Percentiles rank a stretch among this genome's conserved stretches.
Conservation (phyloP, 1,284 basidiomycete genomes). For the Neolentinus lepideus region DNA sequence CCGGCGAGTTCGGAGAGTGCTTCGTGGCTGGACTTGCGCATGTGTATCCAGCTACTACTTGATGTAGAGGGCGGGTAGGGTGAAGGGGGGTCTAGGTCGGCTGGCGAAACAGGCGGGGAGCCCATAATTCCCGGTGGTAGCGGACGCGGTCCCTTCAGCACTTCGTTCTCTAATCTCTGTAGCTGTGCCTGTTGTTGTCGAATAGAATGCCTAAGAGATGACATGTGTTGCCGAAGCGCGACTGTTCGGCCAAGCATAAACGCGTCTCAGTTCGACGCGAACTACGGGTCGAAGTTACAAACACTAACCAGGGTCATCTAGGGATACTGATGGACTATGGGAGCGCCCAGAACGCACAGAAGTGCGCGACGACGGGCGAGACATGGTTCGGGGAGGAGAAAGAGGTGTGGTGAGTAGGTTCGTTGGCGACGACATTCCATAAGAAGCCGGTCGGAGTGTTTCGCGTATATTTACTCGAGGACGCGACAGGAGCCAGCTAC, state of each 20-base stretch:
- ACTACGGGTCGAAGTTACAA: background rate
- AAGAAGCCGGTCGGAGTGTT: background rate
- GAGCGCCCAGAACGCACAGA: conserved; percentile 39
- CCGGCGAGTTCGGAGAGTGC: conserved; percentile 63
- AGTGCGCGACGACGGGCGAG: conserved; percentile 45
- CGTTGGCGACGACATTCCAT: background rate
- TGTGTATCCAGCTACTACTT: conserved; percentile 21
- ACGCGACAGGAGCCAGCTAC: background rate
- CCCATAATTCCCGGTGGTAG: conserved; percentile 36
- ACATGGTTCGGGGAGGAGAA: conserved; percentile 26
- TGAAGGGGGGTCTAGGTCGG: conserved; percentile 21
- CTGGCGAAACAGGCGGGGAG: conserved; percentile 28
- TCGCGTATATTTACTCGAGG: background rate
- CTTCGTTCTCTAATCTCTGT: conserved; percentile 52
- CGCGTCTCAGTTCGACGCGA: background rate
- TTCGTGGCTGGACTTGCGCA: conserved; percentile 56
- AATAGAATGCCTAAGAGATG: conserved; percentile 68
- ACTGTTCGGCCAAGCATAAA: conserved; percentile 44
- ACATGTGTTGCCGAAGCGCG: conserved; percentile 65
- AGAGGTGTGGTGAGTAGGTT: background rate
- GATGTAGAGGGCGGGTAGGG: conserved; percentile 25
- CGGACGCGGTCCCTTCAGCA: conserved; percentile 57
- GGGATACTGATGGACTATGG: conserved; percentile 41
- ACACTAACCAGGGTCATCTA: conserved; percentile 54
- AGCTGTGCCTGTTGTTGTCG: conserved; percentile 72